Base-by-base conservation (phyloP, 169 alveolate species). In the Plasmodium ovale region DNA sequence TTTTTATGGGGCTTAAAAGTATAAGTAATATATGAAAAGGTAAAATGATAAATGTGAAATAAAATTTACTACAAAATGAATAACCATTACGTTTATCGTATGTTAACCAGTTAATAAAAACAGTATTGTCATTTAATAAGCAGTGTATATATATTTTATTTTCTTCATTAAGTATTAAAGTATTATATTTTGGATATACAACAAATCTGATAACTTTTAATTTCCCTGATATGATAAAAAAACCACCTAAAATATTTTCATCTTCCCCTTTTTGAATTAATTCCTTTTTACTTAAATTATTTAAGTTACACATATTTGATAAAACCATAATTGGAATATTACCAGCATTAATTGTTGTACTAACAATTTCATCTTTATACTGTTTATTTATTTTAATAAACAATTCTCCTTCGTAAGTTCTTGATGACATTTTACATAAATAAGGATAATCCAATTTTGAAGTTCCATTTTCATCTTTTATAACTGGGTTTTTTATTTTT, bases 171-270 rank as follows among this genome's bases (percentile, higher is more conserved):
- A 69, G 73, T n/a, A 85, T 93, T 21, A 99, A 98, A 77, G 97
- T 97, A 93, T 98, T 98, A 84, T 99, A 96, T 77, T 98, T 96
- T 54, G 97, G 97, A 65, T 97, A 96, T 35, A 98, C 98, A 19
- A 99, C 98, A 96, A 97, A 98, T 91, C 99, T 96, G 5, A 98
- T 94, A 44, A 98, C 94, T 89, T 97, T 96, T 93, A 98, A 99
- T 90, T 97, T 95, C 35, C 99, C 99, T 87, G 98, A 98, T 64
- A 98, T 94, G 54, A 99, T 97, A 89, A 99, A 99, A 92, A 98
- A 98, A 9, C 99, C 99, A 25, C 99, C 99, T 53, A 97, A 97
- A 90, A 98, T 99, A 88, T 98, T 97, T 68, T 95, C 94, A 89
- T 99, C 99, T 90, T 99, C 99, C 49, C 99, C 98, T 79, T 95